Conservation (phyloP, 306 rosid genomes). For the Neltuma alba region DNA sequence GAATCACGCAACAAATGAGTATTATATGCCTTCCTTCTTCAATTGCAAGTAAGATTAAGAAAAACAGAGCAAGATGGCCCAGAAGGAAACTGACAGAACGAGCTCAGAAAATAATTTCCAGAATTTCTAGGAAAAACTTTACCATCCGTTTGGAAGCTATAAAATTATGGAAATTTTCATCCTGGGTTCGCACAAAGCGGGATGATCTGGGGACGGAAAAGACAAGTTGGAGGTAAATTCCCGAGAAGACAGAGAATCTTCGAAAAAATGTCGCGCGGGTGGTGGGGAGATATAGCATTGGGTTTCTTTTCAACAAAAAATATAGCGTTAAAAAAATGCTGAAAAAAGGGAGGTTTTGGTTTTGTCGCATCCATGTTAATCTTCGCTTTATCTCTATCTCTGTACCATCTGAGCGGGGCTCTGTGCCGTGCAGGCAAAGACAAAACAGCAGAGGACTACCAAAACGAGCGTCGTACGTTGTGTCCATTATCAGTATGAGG, state of each 20-base stretch:
- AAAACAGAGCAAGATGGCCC: slow-evolving; percentile 10
- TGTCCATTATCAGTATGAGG: background rate
- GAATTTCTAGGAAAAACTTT: background rate
- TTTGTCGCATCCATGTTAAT: background rate
- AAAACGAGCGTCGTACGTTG: slow-evolving; percentile 10
- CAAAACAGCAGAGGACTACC: slow-evolving; percentile 1
- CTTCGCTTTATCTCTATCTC: background rate
- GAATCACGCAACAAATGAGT: slow-evolving; percentile 5
- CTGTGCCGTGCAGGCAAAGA: background rate
- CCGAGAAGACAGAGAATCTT: slow-evolving; percentile 14
- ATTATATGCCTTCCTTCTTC: background rate
- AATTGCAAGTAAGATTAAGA: background rate
- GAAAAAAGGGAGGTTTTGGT: background rate
- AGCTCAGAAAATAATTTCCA: background rate
- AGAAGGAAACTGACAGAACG: background rate
- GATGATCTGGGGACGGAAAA: background rate
- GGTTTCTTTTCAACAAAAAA: background rate
- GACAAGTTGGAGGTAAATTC: background rate
- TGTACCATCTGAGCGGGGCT: background rate
- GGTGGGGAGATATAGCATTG: background rate
- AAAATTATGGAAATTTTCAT: background rate
- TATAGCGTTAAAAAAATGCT: background rate
- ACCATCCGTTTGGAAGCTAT: background rate
- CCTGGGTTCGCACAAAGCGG: background rate
- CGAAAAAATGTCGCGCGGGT: background rate